Base-by-base conservation (phyloP, 345 rosid species). In the Aegle marmelos region DNA sequence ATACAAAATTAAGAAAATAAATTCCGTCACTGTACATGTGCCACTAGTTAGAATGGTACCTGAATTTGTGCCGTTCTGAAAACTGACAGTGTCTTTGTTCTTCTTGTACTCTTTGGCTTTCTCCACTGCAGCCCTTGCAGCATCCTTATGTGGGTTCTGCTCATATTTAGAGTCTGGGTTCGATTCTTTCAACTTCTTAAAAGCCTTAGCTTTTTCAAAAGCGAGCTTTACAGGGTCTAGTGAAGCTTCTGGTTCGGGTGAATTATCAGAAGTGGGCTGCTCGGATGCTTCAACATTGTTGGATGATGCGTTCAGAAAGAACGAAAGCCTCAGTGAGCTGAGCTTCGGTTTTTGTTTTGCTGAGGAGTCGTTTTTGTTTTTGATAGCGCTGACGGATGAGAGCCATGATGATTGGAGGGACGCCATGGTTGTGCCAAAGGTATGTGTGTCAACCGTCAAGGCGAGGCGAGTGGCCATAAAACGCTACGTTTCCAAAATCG, bases 221-320 rank as follows among this genome's bases (percentile, higher is more conserved):
- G 98, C 93, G n/a, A 91, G 89, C 80, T 88, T 91, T 6, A 89
- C 88, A 7, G 89, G 91, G 79, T 89, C 96, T 1, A 82, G 70
- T 13, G 83, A 62, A 5, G 75, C 11, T 62, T 66, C 80, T 17
- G 77, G 62, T 24, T 66, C 80, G 19, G 77, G 62, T 24, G 81
- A 68, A 70, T 77, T 63, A 7, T 80, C 64, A 14, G 88, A 45
- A 27, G 25, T 58, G 64, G 81, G 73, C 8, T 28, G 50, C 36
- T 83, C 53, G 36, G 89, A 73, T 69, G 85, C 76, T n/a, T 69
- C 75, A 1, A 63, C 56, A 70, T 50, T 67, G 37, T 74, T 61
- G 68, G 67, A 60, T 27, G 87, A 75, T 48, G 80, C 78, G 78
- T 50, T 81, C 27, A 83, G 70, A 61, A 85, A 83, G 78, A 85